Evolutionary conservation across 345 rosid genomes (phyloP).

Genomic region (Draba incana): DNA sequence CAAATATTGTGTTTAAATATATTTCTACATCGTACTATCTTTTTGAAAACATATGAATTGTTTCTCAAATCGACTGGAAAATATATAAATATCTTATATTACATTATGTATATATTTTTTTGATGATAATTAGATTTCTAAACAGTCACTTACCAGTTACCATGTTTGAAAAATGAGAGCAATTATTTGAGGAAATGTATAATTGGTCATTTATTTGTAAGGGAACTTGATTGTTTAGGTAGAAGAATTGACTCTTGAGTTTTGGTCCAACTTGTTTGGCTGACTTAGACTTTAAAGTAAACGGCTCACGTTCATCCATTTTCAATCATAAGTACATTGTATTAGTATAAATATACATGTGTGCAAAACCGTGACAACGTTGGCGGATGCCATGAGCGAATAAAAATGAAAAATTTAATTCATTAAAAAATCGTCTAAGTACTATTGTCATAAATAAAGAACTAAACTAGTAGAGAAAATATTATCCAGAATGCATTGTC

Average conservation of each 20-base stretch:
- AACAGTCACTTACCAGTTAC: neutral
- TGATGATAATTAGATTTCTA: neutral
- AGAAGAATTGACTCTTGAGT: neutral
- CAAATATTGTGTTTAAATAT: no score
- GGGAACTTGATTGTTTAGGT: neutral
- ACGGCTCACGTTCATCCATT: constrained; percentile 5
- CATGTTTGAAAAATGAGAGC: neutral
- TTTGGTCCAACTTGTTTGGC: constrained; percentile 1
- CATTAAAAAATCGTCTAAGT: no score
- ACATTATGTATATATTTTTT: no score
- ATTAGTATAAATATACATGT: neutral
- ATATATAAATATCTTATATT: no score
- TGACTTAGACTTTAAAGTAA: constrained; percentile 10
- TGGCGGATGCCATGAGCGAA: no score
- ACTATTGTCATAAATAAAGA: no score
- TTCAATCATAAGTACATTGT: constrained; percentile 4
- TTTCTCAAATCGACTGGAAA: no score
- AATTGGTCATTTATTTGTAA: neutral
- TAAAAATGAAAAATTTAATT: no score
- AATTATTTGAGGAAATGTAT: neutral
- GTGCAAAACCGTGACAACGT: neutral
- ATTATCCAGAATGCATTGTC: no score
- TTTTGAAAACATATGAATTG: no score
- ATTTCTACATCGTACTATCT: no score
- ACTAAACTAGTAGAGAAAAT: no score